Evolutionary conservation across 768 basidiomycete species (phyloP).

Genomic region (Lyophyllum semitale): DNA sequence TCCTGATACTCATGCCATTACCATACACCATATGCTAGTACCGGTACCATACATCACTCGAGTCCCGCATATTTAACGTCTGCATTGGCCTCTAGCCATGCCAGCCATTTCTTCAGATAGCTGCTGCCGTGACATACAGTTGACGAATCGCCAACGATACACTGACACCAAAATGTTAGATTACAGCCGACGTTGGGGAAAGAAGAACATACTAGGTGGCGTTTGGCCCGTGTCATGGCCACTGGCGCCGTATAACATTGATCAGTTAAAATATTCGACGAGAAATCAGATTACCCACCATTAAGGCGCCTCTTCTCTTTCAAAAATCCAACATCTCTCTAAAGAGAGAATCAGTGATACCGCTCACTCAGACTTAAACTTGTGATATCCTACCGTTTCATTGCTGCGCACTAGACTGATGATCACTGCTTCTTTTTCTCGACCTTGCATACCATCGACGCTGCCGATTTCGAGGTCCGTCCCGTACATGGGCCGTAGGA

Average conservation of each 20-base stretch:
- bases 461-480: constrained; percentile 84
- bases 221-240: constrained; percentile 89
- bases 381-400: constrained; percentile 55
- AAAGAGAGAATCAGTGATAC: constrained; percentile 7
- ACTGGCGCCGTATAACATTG: constrained; percentile 42
- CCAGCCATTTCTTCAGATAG: constrained; percentile 88
- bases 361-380: neutral
- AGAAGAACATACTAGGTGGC: constrained; percentile 70
- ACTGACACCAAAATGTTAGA: constrained; percentile 44
- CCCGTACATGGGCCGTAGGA: constrained; percentile 73
- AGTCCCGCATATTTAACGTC: constrained; percentile 86
- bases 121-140: constrained; percentile 84
- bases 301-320: constrained; percentile 92
- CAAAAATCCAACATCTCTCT: constrained; percentile 93
- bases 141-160: constrained; percentile 90
- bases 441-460: constrained; percentile 96
- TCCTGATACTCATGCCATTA: neutral
- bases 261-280: neutral
- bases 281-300: constrained; percentile 41
- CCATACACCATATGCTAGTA: neutral
- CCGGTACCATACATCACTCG: constrained; percentile 35
- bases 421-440: constrained; percentile 93
- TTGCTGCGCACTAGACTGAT: constrained; percentile 94
- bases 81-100: constrained; percentile 87
- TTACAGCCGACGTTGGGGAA: neutral